Conservation (phyloP, 805 yeast genomes). For the Saccharomycopsis fodiens region DNA sequence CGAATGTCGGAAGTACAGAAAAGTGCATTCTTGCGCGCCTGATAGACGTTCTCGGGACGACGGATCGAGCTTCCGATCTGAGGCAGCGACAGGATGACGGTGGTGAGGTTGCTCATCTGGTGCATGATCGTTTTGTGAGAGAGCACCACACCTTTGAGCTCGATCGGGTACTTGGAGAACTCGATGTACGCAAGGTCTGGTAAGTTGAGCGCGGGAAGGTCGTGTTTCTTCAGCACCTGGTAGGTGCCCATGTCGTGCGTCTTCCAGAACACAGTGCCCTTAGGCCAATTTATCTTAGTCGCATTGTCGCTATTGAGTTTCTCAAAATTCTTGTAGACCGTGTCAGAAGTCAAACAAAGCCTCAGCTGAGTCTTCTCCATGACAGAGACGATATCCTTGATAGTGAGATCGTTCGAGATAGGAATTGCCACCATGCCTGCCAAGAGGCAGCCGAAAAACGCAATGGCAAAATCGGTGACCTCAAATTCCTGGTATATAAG, state of each 20-base stretch:
- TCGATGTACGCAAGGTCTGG: slow-evolving; percentile 92
- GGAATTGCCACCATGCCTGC: slow-evolving; percentile 97
- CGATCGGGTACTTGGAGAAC: slow-evolving; percentile 80
- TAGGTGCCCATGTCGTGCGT: slow-evolving; percentile 82
- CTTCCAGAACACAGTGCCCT: slow-evolving; percentile 67
- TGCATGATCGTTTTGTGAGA: slow-evolving; percentile 83
- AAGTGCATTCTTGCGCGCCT: slow-evolving; percentile 51
- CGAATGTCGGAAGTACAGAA: slow-evolving; percentile 53
- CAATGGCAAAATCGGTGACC: slow-evolving; percentile 76
- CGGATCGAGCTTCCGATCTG: slow-evolving; percentile 17
- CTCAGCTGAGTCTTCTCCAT: slow-evolving; percentile 70
- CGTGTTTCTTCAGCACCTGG: slow-evolving; percentile 47
- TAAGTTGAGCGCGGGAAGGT: slow-evolving; percentile 57
- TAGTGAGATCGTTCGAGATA: slow-evolving; percentile 63
- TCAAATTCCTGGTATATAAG: slow-evolving; percentile 79
- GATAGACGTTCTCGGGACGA: slow-evolving; percentile 34
- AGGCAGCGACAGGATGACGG: slow-evolving; percentile 60
- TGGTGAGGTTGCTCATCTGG: slow-evolving; percentile 73
- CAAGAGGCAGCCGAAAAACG: slow-evolving; percentile 83
- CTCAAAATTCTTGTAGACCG: slow-evolving; percentile 69
- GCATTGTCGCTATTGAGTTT: slow-evolving; percentile 40
- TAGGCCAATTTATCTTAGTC: slow-evolving; percentile 57
- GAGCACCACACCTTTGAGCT: slow-evolving; percentile 85
- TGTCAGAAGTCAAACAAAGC: slow-evolving; percentile 72
- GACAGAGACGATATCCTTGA: slow-evolving; percentile 63